Evolutionary conservation across 2,329 filamentous ascomycete genomes (phyloP).

Genomic region (Delphinella strobiligena): DNA sequence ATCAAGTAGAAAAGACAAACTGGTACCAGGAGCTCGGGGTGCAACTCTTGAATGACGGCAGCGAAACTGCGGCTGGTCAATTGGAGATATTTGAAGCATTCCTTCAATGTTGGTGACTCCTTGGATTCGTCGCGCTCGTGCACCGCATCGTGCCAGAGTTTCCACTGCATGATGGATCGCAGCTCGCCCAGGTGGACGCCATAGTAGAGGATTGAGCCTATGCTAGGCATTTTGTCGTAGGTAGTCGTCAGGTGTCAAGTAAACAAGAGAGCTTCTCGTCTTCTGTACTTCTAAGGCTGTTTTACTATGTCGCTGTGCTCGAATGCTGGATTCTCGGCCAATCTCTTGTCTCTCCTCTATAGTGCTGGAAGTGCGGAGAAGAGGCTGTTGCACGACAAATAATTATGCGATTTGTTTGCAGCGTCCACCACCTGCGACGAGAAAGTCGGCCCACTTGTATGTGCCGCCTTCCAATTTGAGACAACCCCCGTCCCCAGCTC

Average conservation of each 20-base stretch:
- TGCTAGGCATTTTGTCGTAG: conserved; percentile 9
- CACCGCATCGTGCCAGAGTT: conserved; percentile 91
- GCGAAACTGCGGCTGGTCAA: conserved; percentile 87
- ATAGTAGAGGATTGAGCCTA: conserved; percentile 19
- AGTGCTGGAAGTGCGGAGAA: too few relatives aligned
- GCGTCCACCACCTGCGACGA: too few relatives aligned
- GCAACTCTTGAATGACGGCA: conserved; percentile 87
- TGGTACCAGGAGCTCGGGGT: conserved; percentile 83
- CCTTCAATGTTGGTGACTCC: conserved; percentile 60
- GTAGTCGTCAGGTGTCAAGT: neutral
- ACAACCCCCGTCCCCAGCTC: too few relatives aligned
- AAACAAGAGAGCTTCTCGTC: too few relatives aligned
- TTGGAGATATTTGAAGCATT: conserved; percentile 79
- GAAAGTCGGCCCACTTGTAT: too few relatives aligned
- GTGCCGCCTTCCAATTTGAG: too few relatives aligned
- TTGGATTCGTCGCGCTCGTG: conserved; percentile 68
- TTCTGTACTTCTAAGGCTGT: too few relatives aligned
- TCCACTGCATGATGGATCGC: conserved; percentile 35
- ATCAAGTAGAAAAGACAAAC: conserved; percentile 87
- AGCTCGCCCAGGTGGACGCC: conserved; percentile 22
- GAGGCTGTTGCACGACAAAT: too few relatives aligned
- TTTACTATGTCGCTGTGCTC: too few relatives aligned
- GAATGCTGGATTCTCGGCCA: too few relatives aligned
- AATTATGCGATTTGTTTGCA: too few relatives aligned
- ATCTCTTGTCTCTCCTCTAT: too few relatives aligned